phyloP scores from a whole-genome alignment of 306 rosid species.

The Cucurbita maxima region DNA sequence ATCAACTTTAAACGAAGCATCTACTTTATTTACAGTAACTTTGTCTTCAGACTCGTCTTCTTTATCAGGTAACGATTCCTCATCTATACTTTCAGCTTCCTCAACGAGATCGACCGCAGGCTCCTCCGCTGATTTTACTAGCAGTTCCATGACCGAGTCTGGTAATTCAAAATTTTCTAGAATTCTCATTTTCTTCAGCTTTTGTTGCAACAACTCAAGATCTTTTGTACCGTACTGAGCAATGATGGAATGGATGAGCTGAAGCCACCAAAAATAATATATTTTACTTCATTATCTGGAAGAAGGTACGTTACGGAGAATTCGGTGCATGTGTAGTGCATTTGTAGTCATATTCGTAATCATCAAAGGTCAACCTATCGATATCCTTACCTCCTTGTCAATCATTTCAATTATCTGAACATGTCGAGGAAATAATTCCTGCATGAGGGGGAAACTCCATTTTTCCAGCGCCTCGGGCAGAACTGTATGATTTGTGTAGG shows the following conservation, averaged over 20 bases:
- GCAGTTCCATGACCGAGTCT: conserved; percentile 35
- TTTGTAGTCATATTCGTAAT: too few species aligned
- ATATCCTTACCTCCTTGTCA: conserved; percentile 62
- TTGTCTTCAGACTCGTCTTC: conserved; percentile 22
- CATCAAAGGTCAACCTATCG: background rate
- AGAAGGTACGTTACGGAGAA: background rate
- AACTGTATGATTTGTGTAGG: conserved; percentile 94
- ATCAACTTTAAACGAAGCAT: conserved; percentile 12
- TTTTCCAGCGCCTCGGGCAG: conserved; percentile 97
- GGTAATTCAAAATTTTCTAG: conserved; percentile 83
- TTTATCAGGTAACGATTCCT: conserved; percentile 8
- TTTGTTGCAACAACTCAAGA: conserved; percentile 42
- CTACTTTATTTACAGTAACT: conserved; percentile 14
- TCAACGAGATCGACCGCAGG: conserved; percentile 11
- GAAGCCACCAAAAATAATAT: conserved; percentile 19
- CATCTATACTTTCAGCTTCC: conserved; percentile 20
- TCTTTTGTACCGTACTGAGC: conserved; percentile 53
- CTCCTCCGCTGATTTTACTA: conserved; percentile 32
- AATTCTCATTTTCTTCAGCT: conserved; percentile 75
- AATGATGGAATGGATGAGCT: conserved; percentile 57
- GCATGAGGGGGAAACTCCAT: conserved; percentile 85
- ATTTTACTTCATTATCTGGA: background rate
- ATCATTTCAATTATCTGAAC: conserved; percentile 72
- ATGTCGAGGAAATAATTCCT: conserved; percentile 85
- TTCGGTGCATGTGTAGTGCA: background rate